Evolutionary conservation across 2,329 filamentous ascomycete species (phyloP), one percentile per base, ranked within the genome.

Genomic region (Colletotrichum tabaci): DNA sequence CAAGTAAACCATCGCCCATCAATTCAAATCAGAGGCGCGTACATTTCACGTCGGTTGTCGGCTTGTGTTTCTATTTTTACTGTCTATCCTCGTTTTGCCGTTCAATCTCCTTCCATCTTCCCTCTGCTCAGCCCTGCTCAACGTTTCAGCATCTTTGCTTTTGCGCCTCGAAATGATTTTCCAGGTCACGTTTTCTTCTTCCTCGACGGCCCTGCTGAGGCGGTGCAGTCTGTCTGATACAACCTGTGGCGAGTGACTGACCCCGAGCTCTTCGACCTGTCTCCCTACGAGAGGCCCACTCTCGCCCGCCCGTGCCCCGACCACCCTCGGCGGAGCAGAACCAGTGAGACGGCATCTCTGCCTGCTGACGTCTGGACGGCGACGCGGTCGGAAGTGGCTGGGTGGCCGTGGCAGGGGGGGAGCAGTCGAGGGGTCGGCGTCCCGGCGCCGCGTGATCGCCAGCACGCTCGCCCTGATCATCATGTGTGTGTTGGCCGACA

Each of bases 301-400:
- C 42, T 50, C 18, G 10, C 1, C 44, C 58, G 42, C 60, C 30
- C 18, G 60, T 56, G 66, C 50, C 58, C 47, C 10, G 23, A 23
- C 2, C 30, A 35, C 50, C 57, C 57, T 30, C 50, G 66, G 58
- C 35, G 47, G 47, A 38, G 26, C 10, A 56, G 40, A 44, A 44
- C 30, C 16, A 13, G 15, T 30, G 26, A 53, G 18, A 35, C 35
- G 30, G 38, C 18, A 57, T 16, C 10, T 40, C 53, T 57, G 53
- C 35, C 53, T 40, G 53, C 35, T 12, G 53, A 23, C 53, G 40
- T 57, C 52, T 57, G 18, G 23, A 42, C 60, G n/a, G 35, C 30
- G 42, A 23, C 46, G n/a, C 53, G 35, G 53, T 42, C 35, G 44
- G 57, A 10, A 55, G 65, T 44, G 35, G 56, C 52, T 71, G 69